Conservation (phyloP, 345 rosid species). For the Gossypium australe region DNA sequence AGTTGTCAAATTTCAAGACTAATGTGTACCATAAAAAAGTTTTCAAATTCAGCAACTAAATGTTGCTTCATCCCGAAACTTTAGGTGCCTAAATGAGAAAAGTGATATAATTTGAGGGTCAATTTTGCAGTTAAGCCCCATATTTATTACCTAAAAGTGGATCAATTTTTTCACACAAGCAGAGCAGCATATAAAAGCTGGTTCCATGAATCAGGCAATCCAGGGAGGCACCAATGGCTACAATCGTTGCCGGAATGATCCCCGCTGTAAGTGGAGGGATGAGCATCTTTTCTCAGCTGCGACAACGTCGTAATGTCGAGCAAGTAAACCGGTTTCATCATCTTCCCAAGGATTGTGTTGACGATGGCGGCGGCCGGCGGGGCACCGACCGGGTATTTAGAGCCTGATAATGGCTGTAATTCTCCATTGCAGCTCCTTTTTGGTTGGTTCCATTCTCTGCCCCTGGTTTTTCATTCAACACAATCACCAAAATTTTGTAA, state of each 20-base stretch:
- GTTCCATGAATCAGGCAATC: constrained; percentile 94
- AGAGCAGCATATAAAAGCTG: constrained; percentile 88
- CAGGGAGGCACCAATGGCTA: constrained; percentile 98
- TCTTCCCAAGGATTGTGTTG: constrained; percentile 45
- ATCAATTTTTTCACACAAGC: constrained; percentile 29
- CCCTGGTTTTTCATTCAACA: constrained; percentile 35
- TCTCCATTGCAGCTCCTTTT: constrained; percentile 57
- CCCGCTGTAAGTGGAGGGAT: constrained; percentile 63
- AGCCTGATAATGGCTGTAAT: constrained; percentile 57
- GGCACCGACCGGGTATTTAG: constrained; percentile 66
- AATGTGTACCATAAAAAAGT: too few species aligned
- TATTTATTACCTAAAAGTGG: background rate
- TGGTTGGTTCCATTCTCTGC: constrained; percentile 79
- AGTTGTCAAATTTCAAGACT: too few species aligned
- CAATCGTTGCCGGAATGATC: constrained; percentile 58
- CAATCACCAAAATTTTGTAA: background rate
- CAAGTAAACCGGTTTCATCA: constrained; percentile 60
- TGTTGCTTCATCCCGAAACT: too few species aligned
- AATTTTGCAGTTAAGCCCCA: too few species aligned
- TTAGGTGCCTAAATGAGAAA: too few species aligned
- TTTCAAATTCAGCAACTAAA: too few species aligned
- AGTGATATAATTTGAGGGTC: too few species aligned
- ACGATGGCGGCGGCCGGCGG: constrained; percentile 59
- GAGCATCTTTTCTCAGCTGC: constrained; percentile 86
- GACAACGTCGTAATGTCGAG: constrained; percentile 84